Conservation (phyloP, 768 basidiomycete species). For the Trametes cingulata region DNA sequence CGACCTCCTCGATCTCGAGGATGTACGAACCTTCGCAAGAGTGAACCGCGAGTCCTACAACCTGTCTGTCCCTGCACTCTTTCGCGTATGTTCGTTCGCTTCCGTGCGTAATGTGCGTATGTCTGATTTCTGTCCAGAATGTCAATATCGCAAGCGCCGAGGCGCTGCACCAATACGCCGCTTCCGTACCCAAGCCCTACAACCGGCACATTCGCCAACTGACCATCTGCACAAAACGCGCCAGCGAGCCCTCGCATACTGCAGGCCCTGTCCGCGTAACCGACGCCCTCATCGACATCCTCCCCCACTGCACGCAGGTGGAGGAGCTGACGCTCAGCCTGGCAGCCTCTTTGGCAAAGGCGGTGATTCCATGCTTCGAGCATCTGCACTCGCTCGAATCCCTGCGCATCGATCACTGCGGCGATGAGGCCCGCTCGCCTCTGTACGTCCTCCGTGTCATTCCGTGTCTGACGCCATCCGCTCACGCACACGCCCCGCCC, state of each 20-base stretch:
- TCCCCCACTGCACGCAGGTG: constrained; percentile 51
- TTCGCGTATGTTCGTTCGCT: constrained; percentile 6
- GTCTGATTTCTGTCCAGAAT: constrained; percentile 33
- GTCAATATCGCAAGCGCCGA: constrained; percentile 49
- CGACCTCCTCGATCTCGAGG: constrained; percentile 45
- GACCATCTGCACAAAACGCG: constrained; percentile 45
- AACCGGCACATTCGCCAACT: constrained; percentile 51
- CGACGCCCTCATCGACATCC: constrained; percentile 51
- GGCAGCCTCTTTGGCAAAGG: constrained; percentile 50
- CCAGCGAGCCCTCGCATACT: constrained; percentile 16
- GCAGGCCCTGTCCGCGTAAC: constrained; percentile 34
- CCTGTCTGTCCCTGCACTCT: constrained; percentile 31
- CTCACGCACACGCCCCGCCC: constrained; percentile 14
- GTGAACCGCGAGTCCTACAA: constrained; percentile 53
- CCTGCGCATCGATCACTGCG: constrained; percentile 50
- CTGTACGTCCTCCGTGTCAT: constrained; percentile 35
- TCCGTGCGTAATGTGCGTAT: neutral
- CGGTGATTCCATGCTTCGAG: constrained; percentile 50
- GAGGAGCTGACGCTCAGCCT: constrained; percentile 48
- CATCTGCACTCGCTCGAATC: constrained; percentile 43
- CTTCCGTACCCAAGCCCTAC: constrained; percentile 57
- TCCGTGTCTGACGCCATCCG: constrained; percentile 15
- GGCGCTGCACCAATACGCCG: constrained; percentile 53
- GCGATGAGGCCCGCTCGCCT: constrained; percentile 36
- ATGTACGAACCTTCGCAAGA: constrained; percentile 48